Evolutionary conservation across 768 basidiomycete species (phyloP), one percentile per base, ranked within the genome.

Genomic region (Hericium rajendrae): DNA sequence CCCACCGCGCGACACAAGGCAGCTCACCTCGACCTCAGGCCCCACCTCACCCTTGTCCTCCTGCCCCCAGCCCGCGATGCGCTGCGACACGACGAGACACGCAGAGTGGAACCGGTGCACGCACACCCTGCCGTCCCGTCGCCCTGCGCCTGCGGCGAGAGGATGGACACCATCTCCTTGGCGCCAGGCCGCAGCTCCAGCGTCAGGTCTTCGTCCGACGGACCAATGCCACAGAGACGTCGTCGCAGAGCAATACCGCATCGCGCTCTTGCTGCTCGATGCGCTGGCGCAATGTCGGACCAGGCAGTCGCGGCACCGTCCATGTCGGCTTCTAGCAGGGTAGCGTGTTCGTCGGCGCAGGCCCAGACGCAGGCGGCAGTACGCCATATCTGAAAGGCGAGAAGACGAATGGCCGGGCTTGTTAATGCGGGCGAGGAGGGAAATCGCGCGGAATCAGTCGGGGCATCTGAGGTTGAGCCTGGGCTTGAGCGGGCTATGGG

Each of bases 201-300:
- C 48, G 70, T 70, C 13, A 85, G 86, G 48, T 87, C 85, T 13
- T 88, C 86, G 56, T 88, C 86, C 13, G 80, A 82, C 6, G 86
- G 86, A 0, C 87, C 89, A 32, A 89, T 67, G 2, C 86, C 86
- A 67, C 89, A 91, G 81, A 82, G 28, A 82, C 70, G 64, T 90
- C 88, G 40, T 73, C 80, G 67, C 89, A 91, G 51, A 89, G 75
- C 63, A 88, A 65, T 0, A 86, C 88, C 22, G 79, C 77, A 66
- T 88, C 86, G 20, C 84, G 78, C 68, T 91, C 89, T 55, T 79
- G 75, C 57, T 78, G 76, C 68, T 91, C 89, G 16, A 91, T 74
- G 6, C 83, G 79, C 67, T 90, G 81, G 26, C 89, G 84, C 48
- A 90, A 70, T 5, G 87, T 86, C 38, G 76, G 77, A 0, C 88